Base-by-base conservation (phyloP, 2,329 filamentous ascomycete species). In the Microascus cirrosus region DNA sequence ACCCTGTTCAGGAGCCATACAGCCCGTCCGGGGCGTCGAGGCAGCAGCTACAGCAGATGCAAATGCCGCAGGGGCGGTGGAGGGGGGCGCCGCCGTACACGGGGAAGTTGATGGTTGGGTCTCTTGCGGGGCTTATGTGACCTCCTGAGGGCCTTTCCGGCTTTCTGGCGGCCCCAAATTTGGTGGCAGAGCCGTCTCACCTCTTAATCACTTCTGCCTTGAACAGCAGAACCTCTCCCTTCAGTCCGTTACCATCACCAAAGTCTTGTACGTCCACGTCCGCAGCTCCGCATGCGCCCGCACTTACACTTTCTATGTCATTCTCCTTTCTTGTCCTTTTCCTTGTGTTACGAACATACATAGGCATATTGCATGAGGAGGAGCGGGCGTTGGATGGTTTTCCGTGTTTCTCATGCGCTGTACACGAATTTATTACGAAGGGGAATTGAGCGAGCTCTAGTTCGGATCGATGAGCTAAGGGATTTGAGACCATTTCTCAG, bases 101-200 rank as follows among this genome's bases (percentile, higher is more conserved):
- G 59, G 82, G 82, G 56, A 95, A 95, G 73, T 79, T 96, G 63
- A 94, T 96, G 89, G 85, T 96, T 5, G 93, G 93, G 50, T 93
- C 92, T 20, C 80, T 97, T 60, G 93, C 92, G 25, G 91, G 90
- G 15, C 77, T 97, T 20, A 96, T 97, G 92, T 80, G 96, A 36
- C 74, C 36, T n/a, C 45, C 3, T 8, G 20, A 22, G n/a, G 13
- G 3, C 45, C 45, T 18, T 45, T 45, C n/a, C n/a, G 12, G 20
- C 22, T 13, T 50, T 50, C 20, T 50, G 22, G 24, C n/a, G 20
- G 45, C 45, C 18, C 12, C 11, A 6, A 11, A 39, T 12, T 18
- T 39, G 12, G 36, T 39, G 36, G 36, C 36, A 39, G 36, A 39
- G 12, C 36, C 36, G 15, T 13, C 36, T 39, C 36, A 39, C 36